These are phyloP conservation scores for Talaromyces trachyspermus DNA, from an alignment of 495 filamentous ascomycete genomes.

Conservation along the genomic window DNA sequence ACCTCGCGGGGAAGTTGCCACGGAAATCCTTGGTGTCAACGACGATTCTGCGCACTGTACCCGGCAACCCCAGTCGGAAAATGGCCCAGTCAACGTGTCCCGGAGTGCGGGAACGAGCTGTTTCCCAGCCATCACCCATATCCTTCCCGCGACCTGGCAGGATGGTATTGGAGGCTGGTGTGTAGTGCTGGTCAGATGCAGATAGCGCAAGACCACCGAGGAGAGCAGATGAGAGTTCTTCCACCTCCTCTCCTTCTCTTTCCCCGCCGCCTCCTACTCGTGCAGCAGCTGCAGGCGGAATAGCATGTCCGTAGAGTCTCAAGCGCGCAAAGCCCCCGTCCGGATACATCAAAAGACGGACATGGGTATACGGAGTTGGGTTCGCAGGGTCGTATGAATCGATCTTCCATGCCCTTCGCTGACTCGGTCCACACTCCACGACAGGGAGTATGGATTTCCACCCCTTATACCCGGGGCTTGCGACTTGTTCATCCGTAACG, in stretches of 20 bases:
- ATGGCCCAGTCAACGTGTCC: conserved; percentile 85
- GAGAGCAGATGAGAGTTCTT: conserved; percentile 77
- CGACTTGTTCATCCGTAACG: conserved; percentile 51
- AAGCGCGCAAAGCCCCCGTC: conserved; percentile 92
- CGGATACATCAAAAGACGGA: conserved; percentile 82
- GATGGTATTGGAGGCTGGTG: conserved; percentile 73
- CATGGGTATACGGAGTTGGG: conserved; percentile 73
- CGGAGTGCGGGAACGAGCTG: conserved; percentile 64
- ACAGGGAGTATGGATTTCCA: conserved; percentile 71
- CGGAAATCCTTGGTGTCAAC: conserved; percentile 88
- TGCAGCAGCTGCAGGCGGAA: conserved; percentile 26
- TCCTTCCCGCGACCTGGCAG: conserved; percentile 80
- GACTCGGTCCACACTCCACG: conserved; percentile 65
- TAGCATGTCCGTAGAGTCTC: conserved; percentile 69
- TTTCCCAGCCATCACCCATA: conserved; percentile 97
- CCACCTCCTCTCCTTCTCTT: conserved; percentile 42
- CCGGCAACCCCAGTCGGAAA: conserved; percentile 65
- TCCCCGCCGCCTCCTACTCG: too few species aligned
- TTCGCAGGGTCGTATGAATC: conserved; percentile 27
- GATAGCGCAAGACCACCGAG: conserved; percentile 70
- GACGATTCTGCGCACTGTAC: conserved; percentile 61
- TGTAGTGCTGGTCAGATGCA: conserved; percentile 83
- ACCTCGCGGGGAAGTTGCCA: conserved; percentile 84
- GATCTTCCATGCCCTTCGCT: conserved; percentile 75
- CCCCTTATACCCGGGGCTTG: conserved; percentile 46